Percentiles rank a stretch among this genome's conserved stretches.
Evolutionary conservation across 805 yeast genomes (phyloP).

Genomic region (Pichia cephalocereana): DNA sequence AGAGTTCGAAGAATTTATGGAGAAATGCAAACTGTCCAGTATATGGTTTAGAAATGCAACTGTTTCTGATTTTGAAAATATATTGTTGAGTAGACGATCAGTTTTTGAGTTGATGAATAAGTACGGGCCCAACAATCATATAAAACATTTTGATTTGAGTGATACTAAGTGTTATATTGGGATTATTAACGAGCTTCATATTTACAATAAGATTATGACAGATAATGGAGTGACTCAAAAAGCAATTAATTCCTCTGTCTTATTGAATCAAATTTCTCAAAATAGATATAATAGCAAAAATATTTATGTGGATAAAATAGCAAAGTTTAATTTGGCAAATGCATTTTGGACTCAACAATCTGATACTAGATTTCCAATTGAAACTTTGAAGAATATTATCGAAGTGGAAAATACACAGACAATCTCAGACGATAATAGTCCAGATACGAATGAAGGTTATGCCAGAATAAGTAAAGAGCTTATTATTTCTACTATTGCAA

Average conservation of each 20-base stretch:
- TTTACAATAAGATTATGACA: constrained; percentile 36
- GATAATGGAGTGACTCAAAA: constrained; percentile 35
- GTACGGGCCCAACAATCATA: background rate
- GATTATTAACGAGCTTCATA: constrained; percentile 30
- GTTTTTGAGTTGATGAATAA: constrained; percentile 23
- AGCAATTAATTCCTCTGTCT: constrained; percentile 39
- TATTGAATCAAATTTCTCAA: constrained; percentile 31
- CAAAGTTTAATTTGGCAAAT: constrained; percentile 44
- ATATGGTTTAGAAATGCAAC: constrained; percentile 33
- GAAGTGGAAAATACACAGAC: constrained; percentile 1
- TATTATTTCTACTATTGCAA: constrained; percentile 34
- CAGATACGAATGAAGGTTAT: background rate
- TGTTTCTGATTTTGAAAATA: constrained; percentile 30
- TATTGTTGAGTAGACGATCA: constrained; percentile 34
- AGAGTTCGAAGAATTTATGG: constrained; percentile 4
- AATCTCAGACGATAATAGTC: background rate
- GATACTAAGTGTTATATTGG: constrained; percentile 12
- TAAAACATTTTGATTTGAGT: background rate
- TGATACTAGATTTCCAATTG: constrained; percentile 42
- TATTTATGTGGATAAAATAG: constrained; percentile 13
- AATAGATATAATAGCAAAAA: constrained; percentile 11
- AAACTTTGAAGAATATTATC: constrained; percentile 34
- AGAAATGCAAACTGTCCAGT: constrained; percentile 13
- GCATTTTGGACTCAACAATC: constrained; percentile 61
- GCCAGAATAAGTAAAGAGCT: constrained; percentile 3